These are phyloP conservation scores for Lyophyllum semitale DNA, from an alignment of 768 basidiomycete genomes.

Conservation along the genomic window DNA sequence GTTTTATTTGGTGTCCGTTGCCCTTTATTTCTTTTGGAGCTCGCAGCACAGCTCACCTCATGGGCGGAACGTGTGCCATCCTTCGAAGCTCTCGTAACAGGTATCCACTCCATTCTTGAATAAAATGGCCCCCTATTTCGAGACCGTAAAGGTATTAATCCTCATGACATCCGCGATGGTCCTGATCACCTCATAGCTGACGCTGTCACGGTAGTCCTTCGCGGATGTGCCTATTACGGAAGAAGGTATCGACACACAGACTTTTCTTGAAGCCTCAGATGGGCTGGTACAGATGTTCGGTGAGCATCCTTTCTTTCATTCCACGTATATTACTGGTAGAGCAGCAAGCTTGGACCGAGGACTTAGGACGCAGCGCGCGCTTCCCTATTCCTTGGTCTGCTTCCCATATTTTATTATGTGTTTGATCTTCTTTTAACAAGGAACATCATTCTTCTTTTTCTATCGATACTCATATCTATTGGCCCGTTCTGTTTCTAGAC, in stretches of 20 bases:
- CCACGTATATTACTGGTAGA: not conserved
- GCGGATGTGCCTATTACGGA: conserved; percentile 78
- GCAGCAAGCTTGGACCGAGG: conserved; percentile 5
- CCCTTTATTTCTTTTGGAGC: not conserved
- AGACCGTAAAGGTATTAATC: conserved; percentile 67
- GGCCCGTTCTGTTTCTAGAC: conserved; percentile 39
- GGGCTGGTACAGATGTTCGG: conserved; percentile 79
- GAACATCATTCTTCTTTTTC: not conserved
- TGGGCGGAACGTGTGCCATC: too few species aligned
- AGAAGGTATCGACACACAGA: conserved; percentile 74
- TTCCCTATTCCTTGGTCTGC: too few species aligned
- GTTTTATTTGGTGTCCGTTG: too few species aligned
- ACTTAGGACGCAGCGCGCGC: too few species aligned
- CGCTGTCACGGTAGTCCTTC: conserved; percentile 91
- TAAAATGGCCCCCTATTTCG: conserved; percentile 61
- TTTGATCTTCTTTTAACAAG: not conserved
- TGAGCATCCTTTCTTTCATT: conserved; percentile 27
- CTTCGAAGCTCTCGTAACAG: too few species aligned
- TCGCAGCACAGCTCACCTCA: too few species aligned
- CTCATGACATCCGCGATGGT: too few species aligned
- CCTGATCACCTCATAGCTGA: too few species aligned
- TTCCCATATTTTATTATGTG: not conserved
- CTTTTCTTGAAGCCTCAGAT: conserved; percentile 88
- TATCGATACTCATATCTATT: not conserved
- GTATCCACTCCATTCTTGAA: too few species aligned